Evolutionary conservation across 2,329 filamentous ascomycete genomes (phyloP).

Genomic region (Pseudogymnoascus sp.): DNA sequence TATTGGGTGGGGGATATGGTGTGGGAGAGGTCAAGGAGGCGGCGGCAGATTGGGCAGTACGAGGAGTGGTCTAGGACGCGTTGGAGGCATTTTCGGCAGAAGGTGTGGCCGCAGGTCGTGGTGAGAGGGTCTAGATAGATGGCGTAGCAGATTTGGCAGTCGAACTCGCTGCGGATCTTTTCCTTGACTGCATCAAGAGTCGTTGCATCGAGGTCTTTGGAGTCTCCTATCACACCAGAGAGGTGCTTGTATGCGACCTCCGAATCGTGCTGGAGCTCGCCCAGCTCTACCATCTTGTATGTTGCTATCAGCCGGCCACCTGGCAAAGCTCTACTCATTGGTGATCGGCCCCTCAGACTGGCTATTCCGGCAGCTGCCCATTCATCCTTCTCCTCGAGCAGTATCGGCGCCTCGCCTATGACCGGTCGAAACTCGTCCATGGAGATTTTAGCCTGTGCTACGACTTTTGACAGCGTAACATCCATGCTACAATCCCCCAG

Average conservation of each 20-base stretch:
- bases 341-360: constrained; percentile 31
- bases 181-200: constrained; percentile 53
- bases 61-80: constrained; percentile 68
- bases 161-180: constrained; percentile 58
- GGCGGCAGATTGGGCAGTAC: constrained; percentile 73
- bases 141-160: constrained; percentile 83
- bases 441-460: constrained; percentile 40
- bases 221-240: constrained; percentile 20
- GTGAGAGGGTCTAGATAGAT: constrained; percentile 75
- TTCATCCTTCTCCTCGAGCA: constrained; percentile 32
- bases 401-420: constrained; percentile 31
- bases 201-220: constrained; percentile 34
- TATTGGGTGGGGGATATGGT: constrained; percentile 28
- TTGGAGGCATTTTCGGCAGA: constrained; percentile 71
- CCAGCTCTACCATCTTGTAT: constrained; percentile 55
- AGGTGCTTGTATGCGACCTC: constrained; percentile 43
- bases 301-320: constrained; percentile 57
- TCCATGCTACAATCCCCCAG: constrained; percentile 68
- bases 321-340: constrained; percentile 32
- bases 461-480: constrained; percentile 65
- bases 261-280: constrained; percentile 46
- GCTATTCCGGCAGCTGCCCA: constrained; percentile 36
- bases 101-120: constrained; percentile 80
- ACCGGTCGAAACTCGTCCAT: constrained; percentile 23
- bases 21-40: constrained; percentile 45